A percentile compares a stretch with the other conserved stretches of the same genome.
Conservation (phyloP, 2,329 filamentous ascomycete species). For the Aspergillus sp. region DNA sequence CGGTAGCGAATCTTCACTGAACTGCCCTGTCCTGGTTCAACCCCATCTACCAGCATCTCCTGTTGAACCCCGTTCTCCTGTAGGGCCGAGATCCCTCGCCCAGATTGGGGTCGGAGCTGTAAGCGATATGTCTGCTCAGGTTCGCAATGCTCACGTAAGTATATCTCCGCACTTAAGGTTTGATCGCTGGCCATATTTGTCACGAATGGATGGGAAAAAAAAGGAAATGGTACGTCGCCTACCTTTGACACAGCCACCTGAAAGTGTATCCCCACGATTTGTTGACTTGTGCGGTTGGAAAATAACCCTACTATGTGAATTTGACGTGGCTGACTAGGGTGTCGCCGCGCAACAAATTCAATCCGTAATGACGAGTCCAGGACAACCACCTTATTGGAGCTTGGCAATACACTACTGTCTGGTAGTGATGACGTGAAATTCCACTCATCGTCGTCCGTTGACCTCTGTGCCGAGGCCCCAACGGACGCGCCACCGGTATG, state of each 20-base stretch:
- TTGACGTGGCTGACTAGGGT: conserved; percentile 43
- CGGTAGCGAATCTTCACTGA: conserved; percentile 88
- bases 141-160: not conserved
- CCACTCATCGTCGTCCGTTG: conserved; percentile 78
- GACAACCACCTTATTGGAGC: conserved; percentile 57
- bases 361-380: conserved; percentile 64
- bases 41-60: conserved; percentile 67
- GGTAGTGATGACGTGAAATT: conserved; percentile 83
- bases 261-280: conserved; percentile 74
- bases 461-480: conserved; percentile 8
- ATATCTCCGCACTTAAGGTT: not conserved
- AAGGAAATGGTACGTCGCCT: conserved; percentile 13
- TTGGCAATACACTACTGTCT: conserved; percentile 44
- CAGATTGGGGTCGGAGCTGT: conserved; percentile 75
- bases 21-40: conserved; percentile 63
- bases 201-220: not conserved
- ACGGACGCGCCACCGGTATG: conserved; percentile 7
- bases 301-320: conserved; percentile 71
- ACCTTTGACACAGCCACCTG: conserved; percentile 93
- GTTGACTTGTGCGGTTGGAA: conserved; percentile 66
- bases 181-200: too few relatives aligned
- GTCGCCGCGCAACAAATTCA: conserved; percentile 61
- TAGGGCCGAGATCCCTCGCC: conserved; percentile 61
- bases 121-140: conserved; percentile 63
- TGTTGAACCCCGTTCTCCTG: conserved; percentile 75